Evolutionary conservation across 805 yeast genomes (phyloP).

Genomic region (Candida qinlingensis): DNA sequence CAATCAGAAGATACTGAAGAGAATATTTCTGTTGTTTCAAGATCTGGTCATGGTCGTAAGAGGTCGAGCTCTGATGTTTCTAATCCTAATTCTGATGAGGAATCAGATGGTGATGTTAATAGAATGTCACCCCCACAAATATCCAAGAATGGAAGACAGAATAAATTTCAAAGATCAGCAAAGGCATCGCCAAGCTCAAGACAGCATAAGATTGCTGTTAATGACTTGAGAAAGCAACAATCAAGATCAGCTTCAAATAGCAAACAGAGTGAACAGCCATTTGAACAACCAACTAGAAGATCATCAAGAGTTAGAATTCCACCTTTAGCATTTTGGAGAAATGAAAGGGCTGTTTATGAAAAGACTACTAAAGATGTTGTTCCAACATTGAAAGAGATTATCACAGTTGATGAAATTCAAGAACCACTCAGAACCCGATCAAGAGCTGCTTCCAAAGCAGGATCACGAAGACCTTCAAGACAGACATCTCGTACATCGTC

Average conservation of each 20-base stretch:
- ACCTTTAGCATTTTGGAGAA: constrained; percentile 81
- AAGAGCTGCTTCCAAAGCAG: constrained; percentile 12
- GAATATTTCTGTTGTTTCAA: not conserved
- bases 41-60: no score
- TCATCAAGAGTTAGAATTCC: constrained; percentile 62
- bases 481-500: not conserved
- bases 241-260: constrained; percentile 7
- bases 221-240: constrained; percentile 6
- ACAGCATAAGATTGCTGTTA: constrained; percentile 6
- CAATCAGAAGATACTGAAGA: not conserved
- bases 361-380: constrained; percentile 35
- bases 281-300: constrained; percentile 41
- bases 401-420: constrained; percentile 31
- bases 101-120: not conserved
- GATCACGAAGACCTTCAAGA: constrained; percentile 12
- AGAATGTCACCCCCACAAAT: not conserved
- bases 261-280: not conserved
- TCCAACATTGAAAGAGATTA: constrained; percentile 53
- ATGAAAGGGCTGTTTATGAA: constrained; percentile 65
- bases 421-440: constrained; percentile 11
- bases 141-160: constrained; percentile 1
- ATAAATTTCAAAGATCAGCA: constrained; percentile 5
- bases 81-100: not conserved
- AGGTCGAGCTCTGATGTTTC: not conserved
- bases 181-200: not conserved